These are phyloP conservation scores for Gnomoniopsis sp. DNA, from an alignment of 2,329 filamentous ascomycete genomes.

Conservation along the genomic window DNA sequence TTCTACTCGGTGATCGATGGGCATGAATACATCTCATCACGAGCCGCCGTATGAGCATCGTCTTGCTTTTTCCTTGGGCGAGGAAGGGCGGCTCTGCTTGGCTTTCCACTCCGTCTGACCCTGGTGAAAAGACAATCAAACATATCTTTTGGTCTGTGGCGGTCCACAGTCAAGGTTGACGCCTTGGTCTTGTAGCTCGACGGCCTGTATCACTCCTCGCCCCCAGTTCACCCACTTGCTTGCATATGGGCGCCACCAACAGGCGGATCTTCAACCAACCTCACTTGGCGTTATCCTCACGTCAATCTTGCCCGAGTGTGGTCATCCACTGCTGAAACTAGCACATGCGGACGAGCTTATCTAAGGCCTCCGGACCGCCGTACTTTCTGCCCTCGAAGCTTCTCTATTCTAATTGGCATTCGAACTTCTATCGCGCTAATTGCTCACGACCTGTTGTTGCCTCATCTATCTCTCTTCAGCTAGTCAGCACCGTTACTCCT, in stretches of 20 bases:
- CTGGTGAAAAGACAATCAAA: neutral
- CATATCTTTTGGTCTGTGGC: neutral
- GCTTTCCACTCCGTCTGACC: neutral
- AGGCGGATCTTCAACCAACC: neutral
- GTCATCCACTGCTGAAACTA: neutral
- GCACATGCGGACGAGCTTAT: slow-evolving; percentile 1
- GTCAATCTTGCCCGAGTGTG: slow-evolving; percentile 5
- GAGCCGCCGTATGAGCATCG: neutral
- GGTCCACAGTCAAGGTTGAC: neutral
- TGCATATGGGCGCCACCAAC: neutral
- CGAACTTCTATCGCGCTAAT: neutral
- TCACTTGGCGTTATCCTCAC: neutral
- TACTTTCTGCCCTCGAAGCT: neutral
- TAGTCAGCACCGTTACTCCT: neutral
- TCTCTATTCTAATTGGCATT: neutral
- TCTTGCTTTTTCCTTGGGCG: neutral
- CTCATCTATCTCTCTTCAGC: neutral
- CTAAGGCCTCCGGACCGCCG: slow-evolving; percentile 1
- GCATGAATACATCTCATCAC: neutral
- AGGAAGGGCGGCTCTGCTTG: neutral
- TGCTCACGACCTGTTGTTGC: slow-evolving; percentile 1
- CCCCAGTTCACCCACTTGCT: neutral
- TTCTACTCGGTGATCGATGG: neutral
- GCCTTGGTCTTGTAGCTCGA: slow-evolving; percentile 2
- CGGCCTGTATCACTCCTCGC: neutral